Evolutionary conservation across 768 basidiomycete genomes (phyloP).

Genomic region (Mycena galericulata): DNA sequence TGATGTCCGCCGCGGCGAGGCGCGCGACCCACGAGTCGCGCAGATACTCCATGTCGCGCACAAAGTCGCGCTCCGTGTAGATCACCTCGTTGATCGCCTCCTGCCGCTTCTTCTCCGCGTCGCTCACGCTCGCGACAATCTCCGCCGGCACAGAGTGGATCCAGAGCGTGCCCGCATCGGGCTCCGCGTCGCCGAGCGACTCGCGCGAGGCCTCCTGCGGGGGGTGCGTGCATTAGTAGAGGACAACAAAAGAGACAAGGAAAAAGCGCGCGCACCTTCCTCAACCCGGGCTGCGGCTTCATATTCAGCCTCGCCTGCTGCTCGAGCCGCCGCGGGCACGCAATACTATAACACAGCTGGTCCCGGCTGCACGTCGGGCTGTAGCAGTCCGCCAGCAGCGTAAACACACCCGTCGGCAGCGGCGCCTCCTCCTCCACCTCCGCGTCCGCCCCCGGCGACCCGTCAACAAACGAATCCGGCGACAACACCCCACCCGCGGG

Average conservation of each 20-base stretch:
- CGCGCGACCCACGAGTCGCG: constrained; percentile 97
- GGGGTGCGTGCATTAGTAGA: background rate
- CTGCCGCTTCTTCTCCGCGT: constrained; percentile 94
- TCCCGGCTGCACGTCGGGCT: constrained; percentile 97
- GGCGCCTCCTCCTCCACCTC: constrained; percentile 67
- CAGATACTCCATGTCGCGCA: constrained; percentile 97
- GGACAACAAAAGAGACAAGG: background rate
- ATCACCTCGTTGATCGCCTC: constrained; percentile 98
- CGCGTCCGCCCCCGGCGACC: constrained; percentile 19
- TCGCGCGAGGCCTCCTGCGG: constrained; percentile 32
- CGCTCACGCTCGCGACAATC: constrained; percentile 91
- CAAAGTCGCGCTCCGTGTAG: constrained; percentile 96
- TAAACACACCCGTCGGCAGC: constrained; percentile 94
- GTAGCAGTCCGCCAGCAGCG: constrained; percentile 96
- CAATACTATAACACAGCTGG: constrained; percentile 96
- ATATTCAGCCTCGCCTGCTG: constrained; percentile 95
- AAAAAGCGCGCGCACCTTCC: no score
- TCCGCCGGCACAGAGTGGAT: constrained; percentile 96
- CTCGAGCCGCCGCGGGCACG: constrained; percentile 93
- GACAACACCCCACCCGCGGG: constrained; percentile 21
- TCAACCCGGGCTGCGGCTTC: constrained; percentile 91
- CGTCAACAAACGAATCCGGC: constrained; percentile 31
- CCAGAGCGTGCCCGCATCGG: constrained; percentile 83
- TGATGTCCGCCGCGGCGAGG: constrained; percentile 79
- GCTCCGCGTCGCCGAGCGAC: constrained; percentile 26